phyloP scores from a whole-genome alignment of 2,329 filamentous ascomycete species.

The Penicillium sp. region DNA sequence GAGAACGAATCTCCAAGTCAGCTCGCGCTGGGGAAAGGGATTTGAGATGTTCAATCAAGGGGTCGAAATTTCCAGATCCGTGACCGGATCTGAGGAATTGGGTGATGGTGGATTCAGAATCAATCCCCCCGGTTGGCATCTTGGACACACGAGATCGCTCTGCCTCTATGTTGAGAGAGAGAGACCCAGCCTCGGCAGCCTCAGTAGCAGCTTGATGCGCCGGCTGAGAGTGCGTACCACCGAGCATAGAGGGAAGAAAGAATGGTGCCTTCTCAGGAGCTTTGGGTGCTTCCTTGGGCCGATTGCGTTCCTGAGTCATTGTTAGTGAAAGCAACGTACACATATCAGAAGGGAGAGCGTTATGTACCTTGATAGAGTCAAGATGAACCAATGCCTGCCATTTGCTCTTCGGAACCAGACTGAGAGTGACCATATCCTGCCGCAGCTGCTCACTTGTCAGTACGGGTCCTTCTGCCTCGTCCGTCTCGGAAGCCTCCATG shows the following conservation, averaged over 20 bases:
- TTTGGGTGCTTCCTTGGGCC: constrained; percentile 88
- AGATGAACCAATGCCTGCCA: constrained; percentile 96
- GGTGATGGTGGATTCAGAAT: constrained; percentile 44
- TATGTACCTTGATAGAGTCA: constrained; percentile 69
- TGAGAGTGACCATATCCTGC: constrained; percentile 80
- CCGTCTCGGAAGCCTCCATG: constrained; percentile 52
- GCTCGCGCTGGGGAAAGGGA: constrained; percentile 78
- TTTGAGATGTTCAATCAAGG: constrained; percentile 77
- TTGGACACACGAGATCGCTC: constrained; percentile 68
- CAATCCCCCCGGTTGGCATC: constrained; percentile 53
- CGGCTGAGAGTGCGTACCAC: constrained; percentile 23
- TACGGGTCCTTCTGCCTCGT: constrained; percentile 54
- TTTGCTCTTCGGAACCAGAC: constrained; percentile 80
- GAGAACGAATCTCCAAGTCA: constrained; percentile 85
- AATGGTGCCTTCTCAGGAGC: constrained; percentile 92
- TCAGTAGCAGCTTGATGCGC: constrained; percentile 20
- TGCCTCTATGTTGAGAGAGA: constrained; percentile 38
- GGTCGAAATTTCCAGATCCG: constrained; percentile 59
- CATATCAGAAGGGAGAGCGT: background rate
- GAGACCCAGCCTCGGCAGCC: constrained; percentile 30
- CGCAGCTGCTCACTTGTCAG: constrained; percentile 73
- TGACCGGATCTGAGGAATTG: constrained; percentile 48
- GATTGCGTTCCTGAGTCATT: constrained; percentile 71
- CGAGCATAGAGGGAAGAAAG: constrained; percentile 66
- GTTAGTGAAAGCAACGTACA: background rate